A percentile compares a stretch with the other conserved stretches of the same genome.
Conservation (phyloP, 768 basidiomycete genomes). For the Rhodotorula kratochvilovae region DNA sequence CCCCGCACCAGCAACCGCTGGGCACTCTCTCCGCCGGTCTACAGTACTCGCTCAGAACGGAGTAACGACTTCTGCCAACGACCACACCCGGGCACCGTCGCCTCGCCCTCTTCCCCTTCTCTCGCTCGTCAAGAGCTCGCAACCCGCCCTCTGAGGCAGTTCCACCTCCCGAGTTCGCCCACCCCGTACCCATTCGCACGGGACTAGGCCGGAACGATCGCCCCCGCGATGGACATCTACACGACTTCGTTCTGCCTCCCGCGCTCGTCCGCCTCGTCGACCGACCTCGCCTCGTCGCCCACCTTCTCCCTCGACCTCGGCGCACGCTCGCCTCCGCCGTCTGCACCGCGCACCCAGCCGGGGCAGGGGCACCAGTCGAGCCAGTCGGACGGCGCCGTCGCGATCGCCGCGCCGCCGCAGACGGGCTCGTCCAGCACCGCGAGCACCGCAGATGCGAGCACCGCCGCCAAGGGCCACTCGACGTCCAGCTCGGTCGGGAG, state of each 20-base stretch:
- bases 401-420: not conserved
- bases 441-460: not conserved
- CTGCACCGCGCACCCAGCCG: not conserved
- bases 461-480: not conserved
- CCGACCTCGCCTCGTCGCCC: conserved; percentile 40
- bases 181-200: no score
- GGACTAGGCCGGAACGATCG: not conserved
- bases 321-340: not conserved
- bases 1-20: no score
- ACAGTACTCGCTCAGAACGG: no score
- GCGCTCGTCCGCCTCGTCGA: conserved; percentile 59
- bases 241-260: conserved; percentile 90
- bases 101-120: no score
- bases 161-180: no score
- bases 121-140: no score
- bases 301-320: conserved; percentile 32
- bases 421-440: not conserved
- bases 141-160: no score
- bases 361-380: conserved; percentile 10
- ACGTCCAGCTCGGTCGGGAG: not conserved
- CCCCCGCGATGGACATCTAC: conserved; percentile 80
- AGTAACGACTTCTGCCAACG: no score
- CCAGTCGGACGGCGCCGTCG: conserved; percentile 5
- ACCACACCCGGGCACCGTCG: no score
- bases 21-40: no score